A percentile compares a stretch with the other conserved stretches of the same genome.
These are phyloP conservation scores for Basidiobolus meristosporus DNA, from an alignment of 371 early-diverging fungal species.

Conservation along the genomic window DNA sequence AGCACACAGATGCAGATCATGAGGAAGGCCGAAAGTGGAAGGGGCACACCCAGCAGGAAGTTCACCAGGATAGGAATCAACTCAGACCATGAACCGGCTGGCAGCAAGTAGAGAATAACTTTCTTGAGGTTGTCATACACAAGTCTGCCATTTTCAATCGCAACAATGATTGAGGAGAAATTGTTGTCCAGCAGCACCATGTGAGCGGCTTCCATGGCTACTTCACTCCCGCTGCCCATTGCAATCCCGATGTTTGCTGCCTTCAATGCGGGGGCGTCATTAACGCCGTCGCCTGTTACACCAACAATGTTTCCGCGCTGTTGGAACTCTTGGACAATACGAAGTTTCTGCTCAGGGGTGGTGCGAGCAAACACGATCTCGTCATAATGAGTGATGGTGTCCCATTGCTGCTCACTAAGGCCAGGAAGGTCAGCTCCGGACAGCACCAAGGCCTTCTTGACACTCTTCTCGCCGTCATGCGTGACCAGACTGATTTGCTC, in stretches of 20 bases:
- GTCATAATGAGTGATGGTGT: constrained; percentile 26
- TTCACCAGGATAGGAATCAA: constrained; percentile 46
- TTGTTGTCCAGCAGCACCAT: constrained; percentile 52
- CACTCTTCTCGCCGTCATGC: neutral
- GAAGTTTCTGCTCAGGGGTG: constrained; percentile 67
- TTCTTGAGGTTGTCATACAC: constrained; percentile 72
- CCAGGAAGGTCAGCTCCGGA: constrained; percentile 26
- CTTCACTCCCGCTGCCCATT: constrained; percentile 53
- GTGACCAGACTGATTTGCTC: neutral
- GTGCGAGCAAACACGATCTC: constrained; percentile 75
- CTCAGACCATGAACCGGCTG: constrained; percentile 49
- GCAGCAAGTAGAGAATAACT: constrained; percentile 52
- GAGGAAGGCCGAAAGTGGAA: constrained; percentile 36
- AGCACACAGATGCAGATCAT: constrained; percentile 32
- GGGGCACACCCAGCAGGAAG: constrained; percentile 40
- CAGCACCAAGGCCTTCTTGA: constrained; percentile 14
- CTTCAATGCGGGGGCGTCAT: constrained; percentile 74
- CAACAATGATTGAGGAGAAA: constrained; percentile 47
- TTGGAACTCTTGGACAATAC: constrained; percentile 52
- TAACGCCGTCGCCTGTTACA: constrained; percentile 86
- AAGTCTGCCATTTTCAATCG: constrained; percentile 59
- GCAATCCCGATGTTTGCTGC: constrained; percentile 65
- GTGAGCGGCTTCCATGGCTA: constrained; percentile 59
- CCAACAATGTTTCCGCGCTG: constrained; percentile 42
- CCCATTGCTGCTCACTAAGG: constrained; percentile 30